Base-by-base conservation (phyloP, 179 eudicot genomes). In the Spergularia azorica region DNA sequence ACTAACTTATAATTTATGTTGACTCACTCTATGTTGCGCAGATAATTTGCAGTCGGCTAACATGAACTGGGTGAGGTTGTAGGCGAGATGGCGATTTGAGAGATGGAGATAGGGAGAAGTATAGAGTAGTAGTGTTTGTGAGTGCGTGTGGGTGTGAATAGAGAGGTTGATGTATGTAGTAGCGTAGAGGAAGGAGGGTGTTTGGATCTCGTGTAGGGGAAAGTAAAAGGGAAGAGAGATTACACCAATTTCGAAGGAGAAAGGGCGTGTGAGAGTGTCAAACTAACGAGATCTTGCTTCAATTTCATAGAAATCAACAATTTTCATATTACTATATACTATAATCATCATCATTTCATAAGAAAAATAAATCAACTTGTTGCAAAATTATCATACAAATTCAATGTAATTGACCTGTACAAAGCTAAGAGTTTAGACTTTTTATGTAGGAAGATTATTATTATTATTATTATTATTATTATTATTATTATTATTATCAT, bases 271-370 rank as follows among this genome's bases (percentile, higher is more conserved):
- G 70, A 56, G 36, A 32, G 46, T 72, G 43, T 55, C 68, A 61
- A 43, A 63, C 50, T 60, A 79, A 79, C 70, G 75, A 89, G 89
- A 90, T 88, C 88, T 83, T 86, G 85, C 85, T 87, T 82, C 26
- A 79, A 79, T 66, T 79, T 86, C 84, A 85, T 82, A 52, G 80
- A 80, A 72, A 57, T 75, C 63, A 63, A 77, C 75, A 75, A 68
- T 70, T 62, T 38, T 26, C 64, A 26, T 48, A 39, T 55, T 26
- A 72, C 38, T 72, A 56, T 3, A 48, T 26, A 10, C 6, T 3
- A 48, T 38, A 13, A 20, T 13, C 0, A 8, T 2, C 57, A 56
- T 15, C 68, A 21, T 26, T 67, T 7, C 46, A 66, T 39, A 1
- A n/a, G 13, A 17, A 17, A 43, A 17, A n/a, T 17, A 46, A 11